These are phyloP conservation scores for Aspergillus aculeatus DNA, from an alignment of 2,329 filamentous ascomycete species.

Conservation along the genomic window DNA sequence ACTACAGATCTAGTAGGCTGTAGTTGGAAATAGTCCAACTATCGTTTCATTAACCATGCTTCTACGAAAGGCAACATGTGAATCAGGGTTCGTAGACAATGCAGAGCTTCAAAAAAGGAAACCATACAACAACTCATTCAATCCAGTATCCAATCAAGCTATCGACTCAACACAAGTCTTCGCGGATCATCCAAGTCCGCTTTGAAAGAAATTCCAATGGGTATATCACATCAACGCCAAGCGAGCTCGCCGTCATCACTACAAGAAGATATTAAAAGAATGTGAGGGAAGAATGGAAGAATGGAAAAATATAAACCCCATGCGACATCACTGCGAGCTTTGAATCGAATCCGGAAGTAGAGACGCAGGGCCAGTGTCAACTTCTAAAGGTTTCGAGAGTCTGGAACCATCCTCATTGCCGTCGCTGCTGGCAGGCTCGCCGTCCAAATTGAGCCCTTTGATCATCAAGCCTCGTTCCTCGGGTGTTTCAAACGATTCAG, in stretches of 20 bases:
- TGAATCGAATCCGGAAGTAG: slow-evolving; percentile 30
- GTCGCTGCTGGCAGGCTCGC: slow-evolving; percentile 19
- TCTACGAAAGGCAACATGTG: too few species aligned
- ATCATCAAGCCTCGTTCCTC: slow-evolving; percentile 37
- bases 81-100: too few species aligned
- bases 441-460: slow-evolving; percentile 33
- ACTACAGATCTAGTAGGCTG: too few species aligned
- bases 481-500: slow-evolving; percentile 13
- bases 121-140: slow-evolving; percentile 15
- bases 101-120: too few species aligned
- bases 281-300: neutral
- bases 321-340: slow-evolving; percentile 21
- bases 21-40: too few species aligned
- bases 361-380: slow-evolving; percentile 26
- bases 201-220: slow-evolving; percentile 29
- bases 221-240: slow-evolving; percentile 44
- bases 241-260: slow-evolving; percentile 5
- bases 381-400: slow-evolving; percentile 23
- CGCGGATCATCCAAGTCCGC: neutral
- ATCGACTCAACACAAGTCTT: neutral
- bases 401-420: slow-evolving; percentile 13
- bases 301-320: neutral
- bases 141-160: neutral
- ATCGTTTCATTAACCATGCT: too few species aligned
- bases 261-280: slow-evolving; percentile 11